Conservation (phyloP, 176 grass and related monocot genomes). For the Avena insularis region DNA sequence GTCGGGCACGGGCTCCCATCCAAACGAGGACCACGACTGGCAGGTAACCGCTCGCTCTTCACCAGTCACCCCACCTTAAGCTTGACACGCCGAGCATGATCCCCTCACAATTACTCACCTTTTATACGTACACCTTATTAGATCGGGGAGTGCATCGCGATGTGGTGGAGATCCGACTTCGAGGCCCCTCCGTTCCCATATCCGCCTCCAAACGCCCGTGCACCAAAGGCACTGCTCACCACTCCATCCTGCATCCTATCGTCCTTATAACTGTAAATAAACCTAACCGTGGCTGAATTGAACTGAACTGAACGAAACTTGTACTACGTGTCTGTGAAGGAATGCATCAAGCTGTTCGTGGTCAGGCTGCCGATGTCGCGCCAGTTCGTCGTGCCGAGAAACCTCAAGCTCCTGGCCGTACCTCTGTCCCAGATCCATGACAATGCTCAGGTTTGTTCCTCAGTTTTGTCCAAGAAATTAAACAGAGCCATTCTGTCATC, state of each 20-base stretch:
- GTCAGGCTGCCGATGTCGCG: constrained; percentile 55
- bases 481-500: background rate
- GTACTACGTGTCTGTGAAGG: constrained; percentile 11
- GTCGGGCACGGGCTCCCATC: background rate
- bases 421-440: constrained; percentile 64
- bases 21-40: constrained; percentile 40
- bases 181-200: constrained; percentile 58
- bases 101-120: too few species aligned
- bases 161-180: constrained; percentile 72
- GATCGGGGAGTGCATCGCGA: constrained; percentile 55
- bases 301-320: background rate
- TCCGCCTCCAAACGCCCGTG: constrained; percentile 33
- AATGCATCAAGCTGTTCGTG: constrained; percentile 76
- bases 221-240: constrained; percentile 43
- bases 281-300: background rate
- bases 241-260: too few species aligned
- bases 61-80: background rate
- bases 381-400: constrained; percentile 55
- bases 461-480: background rate
- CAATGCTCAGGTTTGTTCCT: constrained; percentile 46
- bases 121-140: background rate
- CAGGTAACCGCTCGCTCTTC: constrained; percentile 38
- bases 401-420: constrained; percentile 62
- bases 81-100: too few species aligned
- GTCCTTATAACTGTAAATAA: background rate